Base-by-base conservation (phyloP, 208 protist species). In the Trypanosoma platydactyli region DNA sequence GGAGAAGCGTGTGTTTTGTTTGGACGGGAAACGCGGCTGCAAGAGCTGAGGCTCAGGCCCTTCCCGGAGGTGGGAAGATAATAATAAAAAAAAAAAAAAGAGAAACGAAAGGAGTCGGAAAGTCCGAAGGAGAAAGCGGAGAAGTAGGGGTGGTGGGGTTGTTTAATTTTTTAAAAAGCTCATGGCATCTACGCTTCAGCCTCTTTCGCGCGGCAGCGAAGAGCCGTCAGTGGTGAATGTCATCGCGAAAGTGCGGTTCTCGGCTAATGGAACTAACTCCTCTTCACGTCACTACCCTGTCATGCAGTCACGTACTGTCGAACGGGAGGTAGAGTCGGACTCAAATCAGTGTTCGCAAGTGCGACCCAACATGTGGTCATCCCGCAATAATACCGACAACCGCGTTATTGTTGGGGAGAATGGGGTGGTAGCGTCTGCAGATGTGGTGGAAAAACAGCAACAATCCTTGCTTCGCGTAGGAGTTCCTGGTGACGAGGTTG, bases 221-320 rank as follows among this genome's bases (percentile, higher is more conserved):
- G 54, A 30, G 42, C 24, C 11, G 20, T 20, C 49, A 25, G 16
- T 30, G 25, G 30, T 70, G 20, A 70, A 70, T 54, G 53, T 70
- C 29, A 70, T 70, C 18, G 9, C 42, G 7, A 70, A 70, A 44
- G 54, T 61, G 22, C 64, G 64, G 29, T 40, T 18, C 20, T 48
- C 52, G 40, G 53, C 64, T 24, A 62, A 52, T 24, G 3, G 29
- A 24, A n/a, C 50, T 16, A 15, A 22, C 0, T 3, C 41, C n/a
- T 16, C n/a, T n/a, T n/a, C n/a, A n/a, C n/a, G n/a, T n/a, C n/a
- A n/a, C n/a, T n/a, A n/a, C n/a, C n/a, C n/a, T n/a, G n/a, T n/a
- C n/a, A n/a, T n/a, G n/a, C n/a, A n/a, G n/a, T n/a, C n/a, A n/a
- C n/a, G n/a, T n/a, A n/a, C n/a, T n/a, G n/a, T n/a, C n/a, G n/a